phyloP scores from a whole-genome alignment of 345 rosid genomes.

The Ceriops decandra region DNA sequence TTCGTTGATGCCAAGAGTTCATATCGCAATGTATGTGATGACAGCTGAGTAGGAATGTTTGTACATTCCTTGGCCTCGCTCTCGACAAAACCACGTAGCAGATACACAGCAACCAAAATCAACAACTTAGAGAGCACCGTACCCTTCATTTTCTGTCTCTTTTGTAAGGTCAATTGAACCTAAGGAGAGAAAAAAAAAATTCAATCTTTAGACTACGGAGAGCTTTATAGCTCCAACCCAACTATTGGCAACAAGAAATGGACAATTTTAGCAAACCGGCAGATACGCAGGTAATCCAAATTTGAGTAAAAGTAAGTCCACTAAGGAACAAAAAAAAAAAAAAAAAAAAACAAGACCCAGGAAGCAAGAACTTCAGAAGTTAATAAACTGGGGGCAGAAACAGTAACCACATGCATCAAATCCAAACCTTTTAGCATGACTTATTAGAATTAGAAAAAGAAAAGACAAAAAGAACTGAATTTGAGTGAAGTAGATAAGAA shows the following conservation, averaged over 20 bases:
- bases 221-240: neutral
- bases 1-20: constrained; percentile 60
- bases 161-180: neutral
- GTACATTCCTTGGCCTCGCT: constrained; percentile 73
- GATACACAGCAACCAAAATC: constrained; percentile 12
- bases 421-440: neutral
- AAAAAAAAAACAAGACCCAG: constrained; percentile 11
- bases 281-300: neutral
- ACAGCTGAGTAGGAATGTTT: constrained; percentile 47
- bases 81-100: constrained; percentile 24
- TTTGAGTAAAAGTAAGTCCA: neutral
- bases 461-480: neutral
- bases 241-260: neutral
- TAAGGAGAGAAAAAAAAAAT: neutral
- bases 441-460: neutral
- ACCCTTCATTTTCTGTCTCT: constrained; percentile 27
- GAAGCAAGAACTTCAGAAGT: constrained; percentile 13
- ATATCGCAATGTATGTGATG: constrained; percentile 71
- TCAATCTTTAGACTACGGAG: neutral
- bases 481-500: constrained; percentile 14
- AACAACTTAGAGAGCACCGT: constrained; percentile 8
- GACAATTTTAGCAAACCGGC: too few species aligned
- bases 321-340: neutral
- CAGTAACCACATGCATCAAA: neutral
- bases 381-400: neutral